phyloP scores from a whole-genome alignment of 352 stramenopile genomes.

The Saprolegnia diclina region DNA sequence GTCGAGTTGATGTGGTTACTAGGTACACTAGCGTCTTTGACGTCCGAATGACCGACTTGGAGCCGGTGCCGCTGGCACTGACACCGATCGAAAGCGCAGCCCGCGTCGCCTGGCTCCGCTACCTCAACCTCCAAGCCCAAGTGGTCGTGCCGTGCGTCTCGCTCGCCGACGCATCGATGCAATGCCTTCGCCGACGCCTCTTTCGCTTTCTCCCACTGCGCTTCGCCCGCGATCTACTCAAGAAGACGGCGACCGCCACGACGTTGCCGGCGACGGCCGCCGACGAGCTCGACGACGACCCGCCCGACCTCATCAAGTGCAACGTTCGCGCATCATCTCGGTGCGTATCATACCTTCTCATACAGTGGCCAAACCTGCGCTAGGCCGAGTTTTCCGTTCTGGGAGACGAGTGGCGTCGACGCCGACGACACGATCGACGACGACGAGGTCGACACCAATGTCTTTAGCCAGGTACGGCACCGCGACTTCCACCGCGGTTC shows the following conservation, averaged over 20 bases:
- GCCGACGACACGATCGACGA: background rate
- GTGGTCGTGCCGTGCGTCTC: background rate
- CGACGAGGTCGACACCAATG: background rate
- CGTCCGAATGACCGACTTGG: background rate
- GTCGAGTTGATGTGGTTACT: background rate
- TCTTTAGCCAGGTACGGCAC: background rate
- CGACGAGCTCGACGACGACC: conserved; percentile 21
- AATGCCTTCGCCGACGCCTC: background rate
- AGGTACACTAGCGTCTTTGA: conserved; percentile 5
- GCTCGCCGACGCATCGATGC: background rate
- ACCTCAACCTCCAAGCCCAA: background rate
- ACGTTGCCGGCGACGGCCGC: background rate
- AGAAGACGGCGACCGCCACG: conserved; percentile 17
- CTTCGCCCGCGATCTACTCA: conserved; percentile 8
- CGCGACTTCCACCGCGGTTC: conserved; percentile 17
- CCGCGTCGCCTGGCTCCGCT: background rate
- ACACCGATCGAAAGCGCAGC: background rate
- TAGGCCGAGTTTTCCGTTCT: conserved; percentile 15
- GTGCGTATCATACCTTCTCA: conserved; percentile 12
- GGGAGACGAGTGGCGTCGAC: conserved; percentile 3
- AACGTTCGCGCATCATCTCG: background rate
- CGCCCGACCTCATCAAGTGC: conserved; percentile 11
- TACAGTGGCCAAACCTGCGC: no score
- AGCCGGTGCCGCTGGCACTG: background rate
- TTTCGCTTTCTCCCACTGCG: background rate